Evolutionary conservation across 345 rosid genomes (phyloP), one percentile per base, ranked within the genome.

Genomic region (Gynandropsis gynandra): DNA sequence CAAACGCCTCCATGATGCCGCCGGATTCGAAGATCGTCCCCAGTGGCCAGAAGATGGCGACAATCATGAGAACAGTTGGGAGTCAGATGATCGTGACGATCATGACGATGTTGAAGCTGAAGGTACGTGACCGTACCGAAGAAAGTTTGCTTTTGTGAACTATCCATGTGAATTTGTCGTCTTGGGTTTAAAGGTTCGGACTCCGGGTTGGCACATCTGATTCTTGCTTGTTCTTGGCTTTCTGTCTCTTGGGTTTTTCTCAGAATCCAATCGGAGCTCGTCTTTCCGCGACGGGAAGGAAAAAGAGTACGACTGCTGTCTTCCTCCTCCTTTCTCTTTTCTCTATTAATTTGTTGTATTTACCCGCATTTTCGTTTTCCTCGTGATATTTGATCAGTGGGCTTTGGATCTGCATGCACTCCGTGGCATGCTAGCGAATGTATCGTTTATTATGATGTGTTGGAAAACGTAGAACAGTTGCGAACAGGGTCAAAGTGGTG

Each of bases 201-300:
- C 2, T 5, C 29, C 29, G 5, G 29, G 29, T 2, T 2, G 4
- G 2, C 29, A 5, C 29, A 24, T 24, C 29, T 24, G 5, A 24
- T 24, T 24, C 5, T 24, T 5, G 5, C 5, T 24, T 24, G 29
- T 24, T 24, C 29, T 24, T 24, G 29, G 29, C 2, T 24, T 24
- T 24, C 29, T 40, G 5, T 24, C 29, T 24, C 29, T 24, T 24
- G 29, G 29, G 29, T 24, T 24, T 15, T 51, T 21, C 14, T 8
- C 75, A 77, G 82, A 72, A 60, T 72, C 77, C 34, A 73, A 66
- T 68, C 72, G 75, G 52, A 74, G 73, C 62, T 63, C 52, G 32
- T 68, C 72, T 41, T 65, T 76, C 5, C 59, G 75, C 48, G 13
- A 65, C 50, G 79, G 47, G 14, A 58, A 68, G 24, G 47, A 63